These are phyloP conservation scores for Diaporthe ilicicola DNA, from an alignment of 2,329 filamentous ascomycete species.

Conservation along the genomic window DNA sequence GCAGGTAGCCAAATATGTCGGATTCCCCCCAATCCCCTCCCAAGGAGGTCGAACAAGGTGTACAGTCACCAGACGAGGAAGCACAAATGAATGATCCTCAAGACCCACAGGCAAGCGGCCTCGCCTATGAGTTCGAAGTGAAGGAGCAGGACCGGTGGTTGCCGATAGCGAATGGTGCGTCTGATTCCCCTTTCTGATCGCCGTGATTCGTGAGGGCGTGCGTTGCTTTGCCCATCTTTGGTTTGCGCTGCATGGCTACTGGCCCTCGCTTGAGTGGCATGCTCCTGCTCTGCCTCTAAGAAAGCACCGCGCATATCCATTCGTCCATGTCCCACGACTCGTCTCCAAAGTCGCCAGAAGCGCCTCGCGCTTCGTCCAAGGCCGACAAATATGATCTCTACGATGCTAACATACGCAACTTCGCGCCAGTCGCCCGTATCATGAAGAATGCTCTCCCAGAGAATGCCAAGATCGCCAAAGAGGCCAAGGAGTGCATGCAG, in stretches of 20 bases:
- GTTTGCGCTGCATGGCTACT: slow-evolving; percentile 42
- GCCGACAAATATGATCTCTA: slow-evolving; percentile 62
- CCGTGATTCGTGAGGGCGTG: slow-evolving; percentile 46
- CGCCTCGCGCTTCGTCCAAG: slow-evolving; percentile 53
- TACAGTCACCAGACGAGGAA: slow-evolving; percentile 93
- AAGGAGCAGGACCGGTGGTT: slow-evolving; percentile 99
- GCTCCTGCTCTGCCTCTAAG: slow-evolving; percentile 55
- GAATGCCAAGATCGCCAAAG: slow-evolving; percentile 98
- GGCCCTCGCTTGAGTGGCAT: slow-evolving; percentile 52
- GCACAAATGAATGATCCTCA: slow-evolving; percentile 90
- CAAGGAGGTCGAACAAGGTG: slow-evolving; percentile 93
- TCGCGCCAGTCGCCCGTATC: slow-evolving; percentile 95
- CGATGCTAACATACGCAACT: slow-evolving; percentile 95
- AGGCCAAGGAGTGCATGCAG: slow-evolving; percentile 99
- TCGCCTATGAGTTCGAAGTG: slow-evolving; percentile 94
- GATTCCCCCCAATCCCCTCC: slow-evolving; percentile 84
- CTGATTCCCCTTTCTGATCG: slow-evolving; percentile 46
- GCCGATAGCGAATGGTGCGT: slow-evolving; percentile 99
- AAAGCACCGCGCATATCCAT: slow-evolving; percentile 45
- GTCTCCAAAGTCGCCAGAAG: slow-evolving; percentile 59
- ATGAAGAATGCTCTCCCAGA: slow-evolving; percentile 98
- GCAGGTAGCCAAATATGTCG: slow-evolving; percentile 89
- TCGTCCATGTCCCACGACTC: slow-evolving; percentile 68
- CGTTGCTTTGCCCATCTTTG: slow-evolving; percentile 40
- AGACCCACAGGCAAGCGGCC: slow-evolving; percentile 78